A percentile compares a stretch with the other conserved stretches of the same genome.
phyloP scores from a whole-genome alignment of 1,284 basidiomycete genomes.

The Tylopilus sp. region DNA sequence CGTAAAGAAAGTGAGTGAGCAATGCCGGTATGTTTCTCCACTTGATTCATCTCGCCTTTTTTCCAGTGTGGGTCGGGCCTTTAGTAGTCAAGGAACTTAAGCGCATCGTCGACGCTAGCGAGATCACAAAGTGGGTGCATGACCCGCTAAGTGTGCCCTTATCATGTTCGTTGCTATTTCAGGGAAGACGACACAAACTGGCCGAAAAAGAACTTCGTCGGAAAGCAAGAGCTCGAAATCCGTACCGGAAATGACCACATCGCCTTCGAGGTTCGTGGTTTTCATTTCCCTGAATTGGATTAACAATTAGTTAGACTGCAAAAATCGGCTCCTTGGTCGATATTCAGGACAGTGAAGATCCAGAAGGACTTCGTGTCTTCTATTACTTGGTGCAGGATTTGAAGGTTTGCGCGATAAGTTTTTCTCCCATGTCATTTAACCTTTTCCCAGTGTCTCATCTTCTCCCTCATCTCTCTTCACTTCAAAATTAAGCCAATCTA shows the following conservation, averaged over 20 bases:
- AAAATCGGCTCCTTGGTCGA: conserved; percentile 97
- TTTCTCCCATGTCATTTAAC: neutral
- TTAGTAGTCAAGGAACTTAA: conserved; percentile 92
- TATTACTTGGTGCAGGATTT: conserved; percentile 98
- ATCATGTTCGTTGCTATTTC: conserved; percentile 10
- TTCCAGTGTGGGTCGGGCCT: conserved; percentile 89
- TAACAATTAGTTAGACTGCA: conserved; percentile 65
- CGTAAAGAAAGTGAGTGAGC: conserved; percentile 89
- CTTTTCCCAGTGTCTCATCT: conserved; percentile 83
- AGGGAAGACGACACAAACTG: conserved; percentile 98
- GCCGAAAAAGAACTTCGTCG: conserved; percentile 98
- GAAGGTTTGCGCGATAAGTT: conserved; percentile 55
- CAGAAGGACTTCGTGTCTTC: conserved; percentile 96
- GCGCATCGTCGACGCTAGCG: conserved; percentile 90
- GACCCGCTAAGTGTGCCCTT: neutral
- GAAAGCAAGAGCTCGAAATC: conserved; percentile 96
- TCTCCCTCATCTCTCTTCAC: conserved; percentile 95
- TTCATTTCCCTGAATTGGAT: neutral
- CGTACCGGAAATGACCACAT: conserved; percentile 94
- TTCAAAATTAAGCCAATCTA: conserved; percentile 99
- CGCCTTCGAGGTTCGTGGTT: conserved; percentile 81
- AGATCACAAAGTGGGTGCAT: conserved; percentile 84
- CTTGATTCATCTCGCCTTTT: conserved; percentile 3
- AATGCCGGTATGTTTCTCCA: neutral
- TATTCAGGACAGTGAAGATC: conserved; percentile 95